phyloP scores from a whole-genome alignment of 306 rosid species.

The Aeschynomene evenia region DNA sequence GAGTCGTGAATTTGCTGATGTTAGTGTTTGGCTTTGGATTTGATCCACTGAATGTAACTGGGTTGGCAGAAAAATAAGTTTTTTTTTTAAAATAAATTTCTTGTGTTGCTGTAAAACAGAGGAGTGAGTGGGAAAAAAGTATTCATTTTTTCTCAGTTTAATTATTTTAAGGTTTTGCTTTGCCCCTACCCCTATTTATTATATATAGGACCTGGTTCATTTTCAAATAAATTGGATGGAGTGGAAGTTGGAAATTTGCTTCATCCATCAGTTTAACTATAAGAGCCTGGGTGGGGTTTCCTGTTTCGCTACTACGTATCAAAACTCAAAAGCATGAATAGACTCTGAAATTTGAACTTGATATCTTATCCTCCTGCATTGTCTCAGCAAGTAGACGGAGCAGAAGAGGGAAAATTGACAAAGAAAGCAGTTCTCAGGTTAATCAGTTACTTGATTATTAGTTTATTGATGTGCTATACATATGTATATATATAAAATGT shows the following conservation, averaged over 20 bases:
- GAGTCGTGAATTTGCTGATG: neutral
- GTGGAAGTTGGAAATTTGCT: constrained; percentile 13
- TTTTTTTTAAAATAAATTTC: too few relatives aligned
- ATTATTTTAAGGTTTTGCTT: neutral
- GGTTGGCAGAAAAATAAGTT: constrained; percentile 4
- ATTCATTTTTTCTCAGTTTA: neutral
- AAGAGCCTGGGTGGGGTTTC: constrained; percentile 11
- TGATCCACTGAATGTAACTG: neutral
- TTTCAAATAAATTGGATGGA: neutral
- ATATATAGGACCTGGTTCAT: neutral
- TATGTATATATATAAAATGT: constrained; percentile 15
- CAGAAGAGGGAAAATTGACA: constrained; percentile 41
- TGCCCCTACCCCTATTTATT: neutral
- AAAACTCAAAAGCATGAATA: neutral
- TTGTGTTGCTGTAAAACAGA: too few relatives aligned
- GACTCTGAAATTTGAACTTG: constrained; percentile 30
- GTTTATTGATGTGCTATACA: constrained; percentile 27
- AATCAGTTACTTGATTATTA: constrained; percentile 33
- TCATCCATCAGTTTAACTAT: constrained; percentile 8
- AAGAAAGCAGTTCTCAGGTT: constrained; percentile 48
- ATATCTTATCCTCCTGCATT: constrained; percentile 50
- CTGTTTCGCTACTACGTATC: constrained; percentile 17
- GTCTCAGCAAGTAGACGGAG: constrained; percentile 51
- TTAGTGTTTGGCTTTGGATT: constrained; percentile 11
- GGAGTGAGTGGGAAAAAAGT: neutral